Conservation (phyloP, 1,284 basidiomycete species). For the Grifola frondosa region DNA sequence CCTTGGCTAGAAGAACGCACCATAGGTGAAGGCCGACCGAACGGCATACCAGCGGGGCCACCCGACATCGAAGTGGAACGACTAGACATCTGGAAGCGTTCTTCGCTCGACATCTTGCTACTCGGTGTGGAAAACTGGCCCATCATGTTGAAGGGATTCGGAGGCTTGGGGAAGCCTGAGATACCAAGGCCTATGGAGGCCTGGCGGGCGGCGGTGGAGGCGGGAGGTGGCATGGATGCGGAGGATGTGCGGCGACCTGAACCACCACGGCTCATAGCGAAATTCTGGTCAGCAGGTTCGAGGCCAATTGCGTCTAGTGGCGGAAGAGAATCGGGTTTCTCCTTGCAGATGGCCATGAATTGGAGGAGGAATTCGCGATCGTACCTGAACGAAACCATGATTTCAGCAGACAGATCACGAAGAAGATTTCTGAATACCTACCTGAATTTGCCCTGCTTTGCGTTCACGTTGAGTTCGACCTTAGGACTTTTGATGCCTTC, state of each 20-base stretch:
- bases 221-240: conserved; percentile 39
- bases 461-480: conserved; percentile 82
- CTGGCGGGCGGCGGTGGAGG: conserved; percentile 42
- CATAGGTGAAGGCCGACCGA: conserved; percentile 57
- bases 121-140: conserved; percentile 68
- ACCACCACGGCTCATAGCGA: conserved; percentile 57
- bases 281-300: conserved; percentile 66
- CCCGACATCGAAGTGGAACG: conserved; percentile 39
- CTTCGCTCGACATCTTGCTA: conserved; percentile 68
- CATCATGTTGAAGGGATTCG: conserved; percentile 60
- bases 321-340: conserved; percentile 90
- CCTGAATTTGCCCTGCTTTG: conserved; percentile 90
- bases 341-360: conserved; percentile 94
- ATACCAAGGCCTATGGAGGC: conserved; percentile 61
- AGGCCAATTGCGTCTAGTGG: conserved; percentile 91
- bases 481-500: conserved; percentile 82
- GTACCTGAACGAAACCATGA: conserved; percentile 57
- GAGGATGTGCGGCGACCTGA: conserved; percentile 57
- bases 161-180: conserved; percentile 44
- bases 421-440: conserved; percentile 35
- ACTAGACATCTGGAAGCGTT: conserved; percentile 60
- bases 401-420: neutral
- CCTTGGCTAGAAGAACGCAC: conserved; percentile 78
- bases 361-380: conserved; percentile 98
- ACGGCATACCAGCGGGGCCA: conserved; percentile 41